These are phyloP conservation scores for Melanogaster broomeanus DNA, from an alignment of 768 basidiomycete genomes.

Conservation along the genomic window DNA sequence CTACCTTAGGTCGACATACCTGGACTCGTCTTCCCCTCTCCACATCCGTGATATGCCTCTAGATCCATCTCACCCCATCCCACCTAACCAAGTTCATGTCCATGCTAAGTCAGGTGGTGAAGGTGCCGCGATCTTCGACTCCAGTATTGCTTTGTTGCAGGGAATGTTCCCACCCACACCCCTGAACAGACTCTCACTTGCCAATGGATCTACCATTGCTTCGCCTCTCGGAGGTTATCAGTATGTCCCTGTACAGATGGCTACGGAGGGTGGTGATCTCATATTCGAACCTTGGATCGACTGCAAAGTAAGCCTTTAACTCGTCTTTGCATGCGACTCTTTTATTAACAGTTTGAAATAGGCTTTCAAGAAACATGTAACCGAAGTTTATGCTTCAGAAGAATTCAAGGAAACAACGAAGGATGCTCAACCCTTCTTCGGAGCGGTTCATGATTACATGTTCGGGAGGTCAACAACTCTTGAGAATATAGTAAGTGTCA, in stretches of 20 bases:
- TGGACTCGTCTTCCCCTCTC: slow-evolving; percentile 63
- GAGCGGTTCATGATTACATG: slow-evolving; percentile 62
- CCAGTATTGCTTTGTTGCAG: slow-evolving; percentile 78
- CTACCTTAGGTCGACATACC: slow-evolving; percentile 63
- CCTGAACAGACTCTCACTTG: slow-evolving; percentile 68
- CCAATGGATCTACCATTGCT: slow-evolving; percentile 71
- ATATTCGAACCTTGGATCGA: slow-evolving; percentile 79
- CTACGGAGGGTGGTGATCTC: slow-evolving; percentile 53
- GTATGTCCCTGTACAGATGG: slow-evolving; percentile 77
- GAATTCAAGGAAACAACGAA: slow-evolving; percentile 62
- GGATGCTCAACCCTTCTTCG: slow-evolving; percentile 65
- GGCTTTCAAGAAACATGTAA: slow-evolving; percentile 69
- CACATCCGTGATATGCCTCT: slow-evolving; percentile 69
- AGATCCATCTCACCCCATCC: slow-evolving; percentile 55
- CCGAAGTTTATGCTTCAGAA: slow-evolving; percentile 58
- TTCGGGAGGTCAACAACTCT: slow-evolving; percentile 65
- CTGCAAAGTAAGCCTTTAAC: slow-evolving; percentile 45
- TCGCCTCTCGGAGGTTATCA: slow-evolving; percentile 86
- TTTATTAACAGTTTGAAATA: slow-evolving; percentile 24
- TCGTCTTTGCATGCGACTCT: slow-evolving; percentile 41
- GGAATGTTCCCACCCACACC: slow-evolving; percentile 80
- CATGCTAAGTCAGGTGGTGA: slow-evolving; percentile 83
- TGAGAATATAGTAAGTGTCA: slow-evolving; percentile 59
- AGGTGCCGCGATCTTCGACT: slow-evolving; percentile 81
- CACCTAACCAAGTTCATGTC: slow-evolving; percentile 69